Base-by-base conservation (phyloP, 768 basidiomycete genomes). In the Boletellus emodensis region DNA sequence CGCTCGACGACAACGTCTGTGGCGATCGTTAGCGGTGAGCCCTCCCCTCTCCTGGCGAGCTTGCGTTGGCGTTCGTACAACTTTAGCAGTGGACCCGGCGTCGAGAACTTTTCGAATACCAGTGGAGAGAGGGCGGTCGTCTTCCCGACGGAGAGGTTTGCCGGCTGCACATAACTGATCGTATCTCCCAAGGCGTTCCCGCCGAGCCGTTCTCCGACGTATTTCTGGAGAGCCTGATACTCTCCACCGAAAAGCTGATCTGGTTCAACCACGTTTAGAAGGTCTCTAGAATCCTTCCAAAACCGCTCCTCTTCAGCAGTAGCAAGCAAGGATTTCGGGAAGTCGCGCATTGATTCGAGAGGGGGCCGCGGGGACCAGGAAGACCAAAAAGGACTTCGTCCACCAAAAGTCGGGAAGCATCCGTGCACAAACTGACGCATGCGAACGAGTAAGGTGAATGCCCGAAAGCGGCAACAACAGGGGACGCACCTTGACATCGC, bases 71-170 rank as follows among this genome's bases (percentile, higher is more conserved):
- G 44, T 30, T 60, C 54, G 34, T 46, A 54, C 24, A 59, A 28
- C 2, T 37, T 39, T 5, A 59, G 17, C 30, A 59, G 44, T 22
- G 58, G 58, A 14, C 58, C 58, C 8, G 53, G 49, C 12, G 55
- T 57, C 35, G 56, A 48, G 40, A 57, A 49, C 55, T 61, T 60
- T 26, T 57, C 59, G 24, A 61, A 61, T 9, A 30, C 47, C 11
- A 53, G 13, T 4, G 37, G 51, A 11, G 55, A 50, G 4, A 50
- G n/a, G 6, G 44, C 33, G 6, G 51, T 56, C 5, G 45, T 51
- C 24, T 34, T 49, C 20, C 55, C 59, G 18, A 60, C 59, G 4
- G 59, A 54, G 22, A 60, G 54, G 9, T 17, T 24, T 3, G 49
- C 40, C 8, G 49, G 32, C 17, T 54, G 49, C 17, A 36, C 32